phyloP scores from a whole-genome alignment of 164 flowering plant species.

The Liquidambar formosana region DNA sequence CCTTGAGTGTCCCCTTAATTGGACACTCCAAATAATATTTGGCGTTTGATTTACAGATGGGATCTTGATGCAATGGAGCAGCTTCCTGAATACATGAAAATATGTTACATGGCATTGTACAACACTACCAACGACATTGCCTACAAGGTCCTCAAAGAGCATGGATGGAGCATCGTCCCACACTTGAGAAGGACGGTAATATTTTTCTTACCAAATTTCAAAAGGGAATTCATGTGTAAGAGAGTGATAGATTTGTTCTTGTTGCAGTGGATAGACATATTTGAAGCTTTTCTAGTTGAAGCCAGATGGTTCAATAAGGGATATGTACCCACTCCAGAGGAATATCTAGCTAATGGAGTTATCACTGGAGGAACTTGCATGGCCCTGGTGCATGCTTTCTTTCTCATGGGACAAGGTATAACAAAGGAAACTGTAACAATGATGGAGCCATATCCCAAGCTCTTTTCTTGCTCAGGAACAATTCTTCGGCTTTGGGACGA shows the following conservation, averaged over 20 bases:
- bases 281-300: conserved; percentile 26
- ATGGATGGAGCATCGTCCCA: conserved; percentile 16
- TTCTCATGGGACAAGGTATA: conserved; percentile 24
- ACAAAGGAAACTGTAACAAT: conserved; percentile 10
- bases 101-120: conserved; percentile 30
- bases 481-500: conserved; percentile 39
- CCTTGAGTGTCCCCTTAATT: no score
- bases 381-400: conserved; percentile 35
- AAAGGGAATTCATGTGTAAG: neutral
- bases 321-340: conserved; percentile 17
- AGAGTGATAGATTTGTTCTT: neutral
- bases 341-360: conserved; percentile 23
- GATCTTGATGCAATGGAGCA: conserved; percentile 23
- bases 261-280: conserved; percentile 26
- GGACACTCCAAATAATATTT: no score
- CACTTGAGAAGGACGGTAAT: conserved; percentile 22
- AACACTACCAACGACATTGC: conserved; percentile 23
- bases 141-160: conserved; percentile 18
- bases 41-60: conserved; percentile 17
- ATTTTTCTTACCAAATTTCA: neutral
- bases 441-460: conserved; percentile 21
- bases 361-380: conserved; percentile 27
- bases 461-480: conserved; percentile 22
- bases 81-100: conserved; percentile 33
- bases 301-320: conserved; percentile 24